Conservation (phyloP, 1,284 basidiomycete species). For the Tilletia walkeri region DNA sequence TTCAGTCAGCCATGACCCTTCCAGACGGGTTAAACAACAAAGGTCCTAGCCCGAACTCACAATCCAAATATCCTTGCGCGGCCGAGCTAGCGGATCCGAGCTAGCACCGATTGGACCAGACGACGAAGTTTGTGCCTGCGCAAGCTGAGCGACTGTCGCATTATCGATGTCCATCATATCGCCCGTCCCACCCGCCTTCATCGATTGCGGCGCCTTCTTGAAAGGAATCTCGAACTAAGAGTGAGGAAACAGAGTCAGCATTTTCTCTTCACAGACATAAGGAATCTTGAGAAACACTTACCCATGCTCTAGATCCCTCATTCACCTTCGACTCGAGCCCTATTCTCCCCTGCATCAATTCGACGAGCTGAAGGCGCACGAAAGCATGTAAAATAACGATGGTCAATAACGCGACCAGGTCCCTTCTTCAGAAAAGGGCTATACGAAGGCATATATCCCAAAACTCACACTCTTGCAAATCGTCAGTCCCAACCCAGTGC, state of each 20-base stretch:
- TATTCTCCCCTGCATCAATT: slow-evolving; percentile 49
- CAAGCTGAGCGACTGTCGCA: slow-evolving; percentile 30
- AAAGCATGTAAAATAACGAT: background rate
- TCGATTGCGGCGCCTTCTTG: slow-evolving; percentile 33
- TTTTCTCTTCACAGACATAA: background rate
- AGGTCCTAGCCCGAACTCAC: background rate
- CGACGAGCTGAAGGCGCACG: slow-evolving; percentile 25
- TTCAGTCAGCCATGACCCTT: background rate
- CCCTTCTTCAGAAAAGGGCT: too few species aligned
- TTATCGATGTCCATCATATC: slow-evolving; percentile 30
- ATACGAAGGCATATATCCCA: background rate
- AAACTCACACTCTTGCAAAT: slow-evolving; percentile 37
- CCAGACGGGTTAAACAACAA: background rate
- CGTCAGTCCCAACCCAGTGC: slow-evolving; percentile 49
- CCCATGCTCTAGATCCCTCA: slow-evolving; percentile 48
- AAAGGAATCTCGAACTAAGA: slow-evolving; percentile 43
- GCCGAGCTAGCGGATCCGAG: slow-evolving; percentile 36
- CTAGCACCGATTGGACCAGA: slow-evolving; percentile 27
- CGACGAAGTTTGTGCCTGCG: slow-evolving; percentile 3
- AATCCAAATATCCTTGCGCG: slow-evolving; percentile 50
- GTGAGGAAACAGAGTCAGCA: background rate
- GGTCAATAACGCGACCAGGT: background rate
- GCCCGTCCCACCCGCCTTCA: slow-evolving; percentile 25
- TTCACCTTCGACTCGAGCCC: slow-evolving; percentile 48
- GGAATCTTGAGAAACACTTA: background rate